Base-by-base conservation (phyloP, 495 filamentous ascomycete genomes). In the Daldinia caldariorum region DNA sequence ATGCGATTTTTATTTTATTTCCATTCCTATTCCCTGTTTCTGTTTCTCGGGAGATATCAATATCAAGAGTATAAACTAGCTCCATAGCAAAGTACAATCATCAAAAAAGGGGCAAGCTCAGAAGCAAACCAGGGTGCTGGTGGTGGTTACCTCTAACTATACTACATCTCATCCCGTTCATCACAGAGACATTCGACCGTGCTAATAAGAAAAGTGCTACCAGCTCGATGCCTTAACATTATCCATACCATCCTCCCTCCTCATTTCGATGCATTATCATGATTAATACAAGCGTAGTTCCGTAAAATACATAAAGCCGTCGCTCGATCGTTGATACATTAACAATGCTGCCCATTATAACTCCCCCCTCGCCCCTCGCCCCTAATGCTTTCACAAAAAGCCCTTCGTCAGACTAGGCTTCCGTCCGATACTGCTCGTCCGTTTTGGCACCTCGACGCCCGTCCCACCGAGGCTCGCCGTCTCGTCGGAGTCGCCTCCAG, bases 391-490 rank as follows among this genome's bases (percentile, higher is more conserved):
- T 78, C 59, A 87, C 71, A 87, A 78, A 69, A 88, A 88, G 22
- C 85, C 85, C 67, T 88, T 88, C 37, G 84, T 86, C 64, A 86
- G 60, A 58, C 84, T 86, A 12, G 81, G 78, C 70, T 79, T 78
- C 69, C 85, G 77, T 50, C 79, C 80, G 74, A 87, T 76, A 72
- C 84, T 87, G 77, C 84, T 86, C 74, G 87, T 87, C 51, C 85
- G 66, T 70, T 82, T 79, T 6, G 85, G 85, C 32, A 87, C 74
- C 60, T 82, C 83, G 69, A 86, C 78, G 13, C 79, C 77, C 4
- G 75, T 70, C 20, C 74, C 74, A n/a, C 62, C 49, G 0, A 67
- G 54, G 43, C 71, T 67, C 6, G 58, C 66, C 58, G 73, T 74
- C 2, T 77, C 74, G 32, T 79, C 79, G 1, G 39, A 61, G n/a